phyloP scores from a whole-genome alignment of 352 stramenopile genomes.

The Phytophthora pinifolia region DNA sequence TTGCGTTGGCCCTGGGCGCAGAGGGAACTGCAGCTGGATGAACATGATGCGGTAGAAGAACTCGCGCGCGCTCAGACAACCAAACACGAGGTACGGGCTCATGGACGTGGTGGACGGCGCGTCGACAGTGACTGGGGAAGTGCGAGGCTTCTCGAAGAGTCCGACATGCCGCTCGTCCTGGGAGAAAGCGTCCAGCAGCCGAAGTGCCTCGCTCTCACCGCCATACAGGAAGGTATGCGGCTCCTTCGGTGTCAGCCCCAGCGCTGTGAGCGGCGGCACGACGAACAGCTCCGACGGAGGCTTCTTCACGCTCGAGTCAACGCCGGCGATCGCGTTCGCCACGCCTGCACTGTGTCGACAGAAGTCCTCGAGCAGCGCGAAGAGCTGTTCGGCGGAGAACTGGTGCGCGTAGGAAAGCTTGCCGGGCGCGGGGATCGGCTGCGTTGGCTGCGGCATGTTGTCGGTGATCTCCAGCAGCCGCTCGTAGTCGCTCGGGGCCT shows the following conservation, averaged over 20 bases:
- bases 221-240: slow-evolving; percentile 53
- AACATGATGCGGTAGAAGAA: slow-evolving; percentile 85
- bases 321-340: slow-evolving; percentile 31
- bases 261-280: slow-evolving; percentile 39
- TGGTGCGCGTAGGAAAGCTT: slow-evolving; percentile 24
- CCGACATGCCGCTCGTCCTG: slow-evolving; percentile 70
- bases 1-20: slow-evolving; percentile 73
- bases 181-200: slow-evolving; percentile 59
- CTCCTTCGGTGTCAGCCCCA: slow-evolving; percentile 36
- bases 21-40: slow-evolving; percentile 89
- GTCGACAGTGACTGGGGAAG: slow-evolving; percentile 78
- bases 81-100: slow-evolving; percentile 91
- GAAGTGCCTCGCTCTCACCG: slow-evolving; percentile 55
- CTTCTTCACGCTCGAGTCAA: slow-evolving; percentile 6
- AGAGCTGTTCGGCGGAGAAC: slow-evolving; percentile 32
- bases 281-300: slow-evolving; percentile 43
- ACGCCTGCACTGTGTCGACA: slow-evolving; percentile 14
- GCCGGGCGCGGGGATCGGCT: slow-evolving; percentile 38
- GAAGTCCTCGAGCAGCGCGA: slow-evolving; percentile 32
- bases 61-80: slow-evolving; percentile 85
- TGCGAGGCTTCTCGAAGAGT: slow-evolving; percentile 97
- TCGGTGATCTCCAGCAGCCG: slow-evolving; percentile 54
- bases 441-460: slow-evolving; percentile 50
- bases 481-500: slow-evolving; percentile 49
- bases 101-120: slow-evolving; percentile 93